Evolutionary conservation across 169 alveolate species (phyloP).

Genomic region (Plasmodium gaboni): DNA sequence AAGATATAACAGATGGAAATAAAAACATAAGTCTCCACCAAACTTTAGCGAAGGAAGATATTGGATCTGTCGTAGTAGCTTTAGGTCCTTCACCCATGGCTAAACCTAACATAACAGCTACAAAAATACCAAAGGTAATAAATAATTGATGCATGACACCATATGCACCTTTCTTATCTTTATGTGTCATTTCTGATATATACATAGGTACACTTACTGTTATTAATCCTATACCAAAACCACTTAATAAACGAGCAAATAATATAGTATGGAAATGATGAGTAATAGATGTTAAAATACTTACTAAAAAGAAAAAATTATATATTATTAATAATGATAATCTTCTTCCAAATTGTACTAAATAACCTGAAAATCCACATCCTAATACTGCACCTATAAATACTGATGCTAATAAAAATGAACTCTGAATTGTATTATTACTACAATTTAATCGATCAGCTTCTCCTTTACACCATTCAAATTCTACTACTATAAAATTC

Average conservation of each 20-base stretch:
- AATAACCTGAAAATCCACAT: constrained; percentile 75
- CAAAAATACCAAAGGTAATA: constrained; percentile 87
- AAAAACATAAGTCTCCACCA: constrained; percentile 83
- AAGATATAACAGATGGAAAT: constrained; percentile 78
- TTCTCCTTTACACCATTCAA: constrained; percentile 82
- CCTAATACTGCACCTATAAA: constrained; percentile 86
- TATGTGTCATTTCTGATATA: constrained; percentile 87
- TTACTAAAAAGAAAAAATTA: constrained; percentile 76
- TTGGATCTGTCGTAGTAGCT: neutral
- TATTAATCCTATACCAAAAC: constrained; percentile 87
- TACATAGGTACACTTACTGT: constrained; percentile 89
- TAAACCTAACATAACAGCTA: constrained; percentile 85
- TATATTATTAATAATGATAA: constrained; percentile 76
- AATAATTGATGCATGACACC: constrained; percentile 87
- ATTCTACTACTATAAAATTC: constrained; percentile 81
- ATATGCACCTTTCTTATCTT: constrained; percentile 84
- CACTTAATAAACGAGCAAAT: constrained; percentile 85
- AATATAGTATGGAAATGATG: constrained; percentile 81
- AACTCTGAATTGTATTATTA: constrained; percentile 55
- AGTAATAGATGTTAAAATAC: constrained; percentile 78
- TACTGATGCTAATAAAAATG: constrained; percentile 76
- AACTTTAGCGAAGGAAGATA: constrained; percentile 53
- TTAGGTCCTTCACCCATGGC: constrained; percentile 77
- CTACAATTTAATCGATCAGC: constrained; percentile 16
- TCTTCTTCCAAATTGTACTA: constrained; percentile 81